phyloP scores from a whole-genome alignment of 805 yeast genomes.

The Lipomyces orientalis region DNA sequence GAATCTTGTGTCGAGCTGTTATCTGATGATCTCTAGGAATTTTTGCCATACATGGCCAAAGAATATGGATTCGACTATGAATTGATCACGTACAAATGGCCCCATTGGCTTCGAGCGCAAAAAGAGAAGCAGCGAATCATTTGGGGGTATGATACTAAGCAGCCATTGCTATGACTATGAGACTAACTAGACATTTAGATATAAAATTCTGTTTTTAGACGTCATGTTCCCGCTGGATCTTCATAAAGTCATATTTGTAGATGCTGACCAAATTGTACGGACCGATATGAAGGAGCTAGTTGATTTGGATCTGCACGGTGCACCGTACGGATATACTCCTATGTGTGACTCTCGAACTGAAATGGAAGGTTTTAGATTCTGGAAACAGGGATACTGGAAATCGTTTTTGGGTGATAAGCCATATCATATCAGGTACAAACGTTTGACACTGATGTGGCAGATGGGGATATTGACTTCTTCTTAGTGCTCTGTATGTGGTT shows the following conservation, averaged over 20 bases:
- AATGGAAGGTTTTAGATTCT: conserved; percentile 85
- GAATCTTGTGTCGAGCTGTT: neutral
- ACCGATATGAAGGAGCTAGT: conserved; percentile 73
- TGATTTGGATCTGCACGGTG: conserved; percentile 72
- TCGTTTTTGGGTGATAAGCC: conserved; percentile 61
- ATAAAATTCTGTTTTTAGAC: conserved; percentile 84
- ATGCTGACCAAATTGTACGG: conserved; percentile 82
- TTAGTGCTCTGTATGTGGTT: conserved; percentile 79
- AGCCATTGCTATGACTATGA: no score
- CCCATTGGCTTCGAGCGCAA: conserved; percentile 83
- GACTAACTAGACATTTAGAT: conserved; percentile 40
- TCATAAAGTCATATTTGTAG: conserved; percentile 79
- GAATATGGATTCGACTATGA: conserved; percentile 72
- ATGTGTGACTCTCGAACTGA: conserved; percentile 82
- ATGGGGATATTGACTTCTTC: neutral
- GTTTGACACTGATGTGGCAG: neutral
- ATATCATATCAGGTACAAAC: conserved; percentile 60
- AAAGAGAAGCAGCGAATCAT: conserved; percentile 76
- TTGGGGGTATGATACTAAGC: conserved; percentile 59
- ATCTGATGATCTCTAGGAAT: conserved; percentile 39
- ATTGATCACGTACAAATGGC: conserved; percentile 89
- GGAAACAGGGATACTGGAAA: conserved; percentile 94
- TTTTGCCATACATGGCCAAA: conserved; percentile 64
- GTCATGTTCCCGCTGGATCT: conserved; percentile 82
- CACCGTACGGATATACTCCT: conserved; percentile 86